A percentile compares a stretch with the other conserved stretches of the same genome.
Evolutionary conservation across 2,329 filamentous ascomycete genomes (phyloP).

Genomic region (Alternaria burnsii): DNA sequence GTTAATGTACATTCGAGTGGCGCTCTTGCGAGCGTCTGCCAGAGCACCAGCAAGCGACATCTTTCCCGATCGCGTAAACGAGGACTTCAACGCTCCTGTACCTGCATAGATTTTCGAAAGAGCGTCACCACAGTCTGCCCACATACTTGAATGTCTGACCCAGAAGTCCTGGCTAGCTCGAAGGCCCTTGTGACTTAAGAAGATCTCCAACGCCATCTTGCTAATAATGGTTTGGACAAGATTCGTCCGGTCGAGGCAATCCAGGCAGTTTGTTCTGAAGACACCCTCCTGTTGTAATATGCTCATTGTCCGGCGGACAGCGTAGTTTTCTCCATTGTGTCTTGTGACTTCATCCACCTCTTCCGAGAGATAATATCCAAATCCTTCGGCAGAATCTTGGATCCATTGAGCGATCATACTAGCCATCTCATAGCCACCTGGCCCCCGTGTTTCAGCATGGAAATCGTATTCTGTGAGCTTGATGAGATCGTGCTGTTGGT

Average conservation of each 20-base stretch:
- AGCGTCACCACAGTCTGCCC: conserved; percentile 97
- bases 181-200: conserved; percentile 76
- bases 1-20: conserved; percentile 94
- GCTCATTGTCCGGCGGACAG: conserved; percentile 62
- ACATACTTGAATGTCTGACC: conserved; percentile 89
- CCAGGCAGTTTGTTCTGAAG: conserved; percentile 94
- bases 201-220: conserved; percentile 88
- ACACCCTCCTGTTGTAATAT: conserved; percentile 93
- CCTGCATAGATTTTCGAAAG: conserved; percentile 96
- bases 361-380: conserved; percentile 90
- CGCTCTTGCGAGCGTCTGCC: conserved; percentile 94
- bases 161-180: conserved; percentile 82
- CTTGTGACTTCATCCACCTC: conserved; percentile 66
- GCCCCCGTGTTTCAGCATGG: conserved; percentile 89
- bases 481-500: conserved; percentile 75
- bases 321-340: conserved; percentile 52
- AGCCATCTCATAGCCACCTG: conserved; percentile 89
- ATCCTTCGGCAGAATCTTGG: conserved; percentile 79
- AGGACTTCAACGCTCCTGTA: conserved; percentile 93
- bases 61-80: conserved; percentile 91
- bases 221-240: conserved; percentile 95
- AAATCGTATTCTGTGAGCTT: conserved; percentile 93
- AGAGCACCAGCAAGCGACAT: conserved; percentile 94
- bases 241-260: conserved; percentile 95
- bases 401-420: conserved; percentile 82